Evolutionary conservation across 768 basidiomycete genomes (phyloP), one percentile per base, ranked within the genome.

Genomic region (Lactarius pseudohatsudake): DNA sequence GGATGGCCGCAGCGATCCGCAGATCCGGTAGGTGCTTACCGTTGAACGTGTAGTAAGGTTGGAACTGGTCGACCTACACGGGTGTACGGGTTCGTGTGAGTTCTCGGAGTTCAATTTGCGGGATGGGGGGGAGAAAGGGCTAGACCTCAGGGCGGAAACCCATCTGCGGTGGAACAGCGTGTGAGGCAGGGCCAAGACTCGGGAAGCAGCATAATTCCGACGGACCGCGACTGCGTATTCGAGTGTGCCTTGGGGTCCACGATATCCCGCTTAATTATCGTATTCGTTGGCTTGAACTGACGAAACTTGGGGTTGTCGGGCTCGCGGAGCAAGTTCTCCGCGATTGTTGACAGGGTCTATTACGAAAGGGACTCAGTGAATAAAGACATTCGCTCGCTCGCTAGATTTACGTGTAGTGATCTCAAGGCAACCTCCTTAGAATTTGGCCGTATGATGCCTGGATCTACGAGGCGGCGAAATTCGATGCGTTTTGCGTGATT

Each of bases 141-240:
- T 71, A 56, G 72, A 91, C 91, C 75, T 90, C 82, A 38, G 89
- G 84, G 36, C 81, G 77, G 73, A 94, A 94, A 57, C 67, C 67
- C 67, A 68, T 66, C 67, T 68, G 30, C 58, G 6, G 11, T 47
- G 0, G 36, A 26, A 28, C 1, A 36, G 38, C 26, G 40, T 40
- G 43, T 57, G 50, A 62, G 61, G n/a, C 22, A 41, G 18, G 47
- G n/a, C 38, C 22, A 15, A 10, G 36, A 55, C 16, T 20, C 91
- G 90, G 69, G 82, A 89, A 92, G 70, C 4, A 57, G 50, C 13
- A 28, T 26, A 41, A 32, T 32, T 45, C 20, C 38, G 43, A 81
- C 89, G 76, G 36, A 91, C 92, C 72, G 84, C 90, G 50, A 91
- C 80, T 0, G 89, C 91, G 77, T 90, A 94, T 74, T 94, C 92